Evolutionary conservation across 495 filamentous ascomycete genomes (phyloP), one percentile per base, ranked within the genome.

Genomic region (Aspergillus cristatus): DNA sequence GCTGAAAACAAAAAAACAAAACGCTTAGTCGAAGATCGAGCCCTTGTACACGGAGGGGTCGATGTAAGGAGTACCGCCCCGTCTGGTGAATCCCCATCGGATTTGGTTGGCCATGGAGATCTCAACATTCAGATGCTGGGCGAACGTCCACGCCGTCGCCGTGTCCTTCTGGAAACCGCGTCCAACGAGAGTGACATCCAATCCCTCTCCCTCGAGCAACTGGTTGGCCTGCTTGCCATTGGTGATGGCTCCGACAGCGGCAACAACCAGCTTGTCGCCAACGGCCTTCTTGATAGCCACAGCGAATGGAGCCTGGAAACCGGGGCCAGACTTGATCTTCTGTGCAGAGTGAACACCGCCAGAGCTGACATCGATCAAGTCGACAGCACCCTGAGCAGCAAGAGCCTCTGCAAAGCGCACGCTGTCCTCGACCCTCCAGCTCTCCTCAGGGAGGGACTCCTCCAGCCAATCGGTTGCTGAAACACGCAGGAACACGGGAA

Each of bases 91-190:
- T 28, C 43, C 76, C 78, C 78, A 81, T 1, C 71, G 54, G 30
- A 81, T 80, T 62, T 84, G 81, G 36, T 75, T 76, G 6, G 78
- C 72, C 39, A 73, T 67, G 16, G 73, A 50, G 10, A 79, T 74
- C 47, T 75, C 61, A 10, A 73, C 48, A 3, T 63, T 71, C 24
- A 84, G 43, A 39, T 84, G 79, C 50, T 82, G 76, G 0, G 77
- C 80, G 59, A 72, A 83, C 0, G 58, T 53, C 71, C 79, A 82
- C 13, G 79, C 74, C 35, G 82, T 40, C 5, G 70, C 72, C 1
- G 75, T 75, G 58, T 58, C 75, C 81, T 84, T 31, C 60, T 82
- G 77, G 60, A 86, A 88, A 38, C 68, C 67, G 32, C 83, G 60
- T 1, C 83, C 83, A 6, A 74, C 74, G 24, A 81, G 55, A 13